phyloP scores from a whole-genome alignment of 2,329 filamentous ascomycete species.

The Diplodia sapinea region DNA sequence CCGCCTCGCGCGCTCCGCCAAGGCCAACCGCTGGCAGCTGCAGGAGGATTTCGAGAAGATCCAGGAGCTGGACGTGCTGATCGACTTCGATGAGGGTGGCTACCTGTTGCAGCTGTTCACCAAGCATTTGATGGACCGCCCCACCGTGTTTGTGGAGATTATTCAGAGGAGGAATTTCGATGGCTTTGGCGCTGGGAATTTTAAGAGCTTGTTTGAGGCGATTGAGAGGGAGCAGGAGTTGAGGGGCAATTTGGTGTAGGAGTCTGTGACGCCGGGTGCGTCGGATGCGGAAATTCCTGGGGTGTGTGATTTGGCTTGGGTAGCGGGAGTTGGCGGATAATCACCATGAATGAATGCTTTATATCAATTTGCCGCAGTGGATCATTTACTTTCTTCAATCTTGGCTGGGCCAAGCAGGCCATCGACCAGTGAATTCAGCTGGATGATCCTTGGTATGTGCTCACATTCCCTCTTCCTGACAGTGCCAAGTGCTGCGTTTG shows the following conservation, averaged over 20 bases:
- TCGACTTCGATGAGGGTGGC: slow-evolving; percentile 92
- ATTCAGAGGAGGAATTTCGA: slow-evolving; percentile 91
- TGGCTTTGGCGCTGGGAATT: slow-evolving; percentile 93
- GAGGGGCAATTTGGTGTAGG: slow-evolving; percentile 72
- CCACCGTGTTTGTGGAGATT: slow-evolving; percentile 95
- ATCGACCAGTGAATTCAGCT: background rate
- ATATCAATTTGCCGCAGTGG: background rate
- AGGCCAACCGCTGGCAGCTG: slow-evolving; percentile 65
- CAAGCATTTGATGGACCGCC: slow-evolving; percentile 86
- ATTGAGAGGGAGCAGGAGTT: slow-evolving; percentile 91
- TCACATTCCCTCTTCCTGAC: too few relatives aligned
- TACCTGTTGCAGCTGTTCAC: slow-evolving; percentile 72
- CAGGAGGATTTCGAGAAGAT: slow-evolving; percentile 81
- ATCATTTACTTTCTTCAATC: background rate
- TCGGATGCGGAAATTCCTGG: background rate
- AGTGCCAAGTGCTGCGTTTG: too few relatives aligned
- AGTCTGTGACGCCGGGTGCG: background rate
- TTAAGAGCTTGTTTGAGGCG: slow-evolving; percentile 92
- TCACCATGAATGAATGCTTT: background rate
- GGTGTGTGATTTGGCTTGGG: background rate
- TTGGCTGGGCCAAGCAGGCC: background rate
- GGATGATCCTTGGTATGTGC: too few relatives aligned
- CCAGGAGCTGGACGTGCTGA: slow-evolving; percentile 80
- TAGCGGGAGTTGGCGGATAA: background rate
- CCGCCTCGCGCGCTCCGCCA: slow-evolving; percentile 59